phyloP scores from a whole-genome alignment of 2,329 filamentous ascomycete species.

The Acrocalymma vagum region DNA sequence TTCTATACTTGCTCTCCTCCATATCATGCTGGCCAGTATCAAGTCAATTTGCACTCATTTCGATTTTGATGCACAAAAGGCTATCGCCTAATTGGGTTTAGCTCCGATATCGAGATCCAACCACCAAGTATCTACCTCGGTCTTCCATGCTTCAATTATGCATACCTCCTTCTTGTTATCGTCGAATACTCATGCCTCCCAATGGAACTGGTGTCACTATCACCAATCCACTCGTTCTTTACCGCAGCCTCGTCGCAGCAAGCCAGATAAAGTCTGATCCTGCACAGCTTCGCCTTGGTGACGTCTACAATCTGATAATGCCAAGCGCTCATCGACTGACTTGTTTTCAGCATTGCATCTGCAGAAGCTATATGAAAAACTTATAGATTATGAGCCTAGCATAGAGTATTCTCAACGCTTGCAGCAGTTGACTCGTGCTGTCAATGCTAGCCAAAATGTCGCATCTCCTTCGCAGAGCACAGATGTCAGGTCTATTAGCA shows the following conservation, averaged over 20 bases:
- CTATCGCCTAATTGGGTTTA: constrained; percentile 35
- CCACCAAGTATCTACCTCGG: constrained; percentile 14
- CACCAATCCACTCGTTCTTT: constrained; percentile 78
- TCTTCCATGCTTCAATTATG: constrained; percentile 13
- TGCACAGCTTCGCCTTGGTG: constrained; percentile 71
- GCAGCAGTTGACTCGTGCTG: constrained; percentile 63
- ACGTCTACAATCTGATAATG: constrained; percentile 38
- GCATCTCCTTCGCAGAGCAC: constrained; percentile 42
- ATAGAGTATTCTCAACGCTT: constrained; percentile 73
- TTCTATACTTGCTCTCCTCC: neutral
- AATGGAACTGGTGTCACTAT: constrained; percentile 55
- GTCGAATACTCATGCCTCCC: constrained; percentile 35
- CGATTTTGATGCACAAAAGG: constrained; percentile 18
- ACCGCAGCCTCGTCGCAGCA: constrained; percentile 74
- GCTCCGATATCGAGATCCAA: constrained; percentile 2
- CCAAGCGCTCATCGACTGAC: constrained; percentile 27
- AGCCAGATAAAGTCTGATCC: constrained; percentile 74
- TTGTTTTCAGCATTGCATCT: constrained; percentile 71
- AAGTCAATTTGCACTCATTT: neutral
- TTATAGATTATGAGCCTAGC: constrained; percentile 81
- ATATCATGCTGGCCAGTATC: neutral
- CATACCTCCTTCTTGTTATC: constrained; percentile 12
- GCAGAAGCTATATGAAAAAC: constrained; percentile 75
- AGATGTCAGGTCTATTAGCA: constrained; percentile 31
- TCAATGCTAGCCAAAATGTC: constrained; percentile 38